Percentiles rank a stretch among this genome's conserved stretches.
Evolutionary conservation across 1,284 basidiomycete species (phyloP).

Genomic region (Austropuccinia psidii): DNA sequence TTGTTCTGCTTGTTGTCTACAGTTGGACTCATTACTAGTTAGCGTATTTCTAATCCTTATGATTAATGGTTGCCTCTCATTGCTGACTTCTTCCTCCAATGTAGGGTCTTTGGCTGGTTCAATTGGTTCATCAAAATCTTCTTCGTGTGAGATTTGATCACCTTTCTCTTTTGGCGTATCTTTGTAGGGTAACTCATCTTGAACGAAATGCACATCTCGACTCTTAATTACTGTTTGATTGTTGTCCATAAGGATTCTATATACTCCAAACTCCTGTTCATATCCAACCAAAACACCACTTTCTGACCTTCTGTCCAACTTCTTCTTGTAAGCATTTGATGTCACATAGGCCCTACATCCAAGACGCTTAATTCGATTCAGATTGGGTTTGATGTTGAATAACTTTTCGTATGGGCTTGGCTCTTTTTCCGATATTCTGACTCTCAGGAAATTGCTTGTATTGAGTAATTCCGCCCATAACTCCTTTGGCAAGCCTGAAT

Average conservation of each 20-base stretch:
- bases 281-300: not conserved
- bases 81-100: no score
- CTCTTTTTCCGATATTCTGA: not conserved
- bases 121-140: no score
- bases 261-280: not conserved
- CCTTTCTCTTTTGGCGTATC: no score
- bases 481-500: not conserved
- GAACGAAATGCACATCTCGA: not conserved
- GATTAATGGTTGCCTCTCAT: no score
- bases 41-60: no score
- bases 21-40: no score
- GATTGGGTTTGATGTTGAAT: not conserved
- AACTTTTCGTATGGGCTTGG: not conserved
- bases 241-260: not conserved
- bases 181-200: no score
- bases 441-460: not conserved
- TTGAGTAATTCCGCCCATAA: not conserved
- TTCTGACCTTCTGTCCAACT: not conserved
- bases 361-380: not conserved
- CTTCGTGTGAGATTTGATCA: no score
- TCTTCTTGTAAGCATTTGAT: no score
- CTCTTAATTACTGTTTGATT: not conserved
- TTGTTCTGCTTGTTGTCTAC: no score
- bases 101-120: no score
- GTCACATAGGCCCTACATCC: not conserved